Base-by-base conservation (phyloP, 805 yeast genomes). In the Saccharomycopsis fibuligera region DNA sequence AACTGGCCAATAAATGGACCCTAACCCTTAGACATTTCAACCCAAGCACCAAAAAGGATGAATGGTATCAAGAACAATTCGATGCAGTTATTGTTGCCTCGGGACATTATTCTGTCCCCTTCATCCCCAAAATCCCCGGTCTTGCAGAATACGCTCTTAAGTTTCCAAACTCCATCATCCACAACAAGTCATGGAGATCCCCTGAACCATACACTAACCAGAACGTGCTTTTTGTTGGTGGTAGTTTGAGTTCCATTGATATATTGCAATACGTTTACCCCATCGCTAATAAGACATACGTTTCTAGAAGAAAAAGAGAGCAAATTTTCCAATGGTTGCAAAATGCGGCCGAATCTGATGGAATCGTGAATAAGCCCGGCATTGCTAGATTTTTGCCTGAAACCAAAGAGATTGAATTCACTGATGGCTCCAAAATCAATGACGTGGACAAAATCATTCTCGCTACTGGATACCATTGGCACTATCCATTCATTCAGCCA, bases 51-150 rank as follows among this genome's bases (percentile, higher is more conserved):
- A 19, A 41, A 37, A 8, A 10, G 25, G 54, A 51, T 24, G 52
- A 55, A 29, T 74, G 78, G 78, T 74, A 74, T 52, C 60, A 56
- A 23, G 75, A 75, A 53, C 55, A 56, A 22, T 78, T 71, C 54
- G 87, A 82, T 58, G 81, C 74, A 9, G 71, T 82, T 3, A 69
- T 78, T 1, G 61, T 81, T 4, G 79, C 85, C 1, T 64, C 74
- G 14, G 89, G 89, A 3, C 78, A 78, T 52, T 79, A 72, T 58
- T 66, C 76, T 25, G 65, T 74, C 9, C 88, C 89, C 1, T 68
- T 60, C 49, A 60, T 75, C 36, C 88, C 89, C 0, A 61, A 65
- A 3, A 64, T 68, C 41, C 59, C 60, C 4, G 86, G 86, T 0
- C 56, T 82, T 21, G 60, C 66, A 2, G 68, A 66, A 38, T 74